These are phyloP conservation scores for Aspergillus sparsus DNA, from an alignment of 495 filamentous ascomycete species.

Conservation along the genomic window DNA sequence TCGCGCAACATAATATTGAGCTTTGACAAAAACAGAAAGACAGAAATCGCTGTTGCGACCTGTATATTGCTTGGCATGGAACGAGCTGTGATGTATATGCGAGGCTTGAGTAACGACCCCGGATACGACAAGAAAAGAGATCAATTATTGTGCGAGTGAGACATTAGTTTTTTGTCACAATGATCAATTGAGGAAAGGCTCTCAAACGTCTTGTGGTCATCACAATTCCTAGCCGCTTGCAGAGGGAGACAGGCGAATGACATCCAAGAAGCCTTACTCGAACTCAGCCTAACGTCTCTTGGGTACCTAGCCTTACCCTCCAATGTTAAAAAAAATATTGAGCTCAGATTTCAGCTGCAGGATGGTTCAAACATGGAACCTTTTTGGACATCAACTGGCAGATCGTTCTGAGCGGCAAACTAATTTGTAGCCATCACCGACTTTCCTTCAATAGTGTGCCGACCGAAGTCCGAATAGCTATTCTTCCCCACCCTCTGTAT, in stretches of 20 bases:
- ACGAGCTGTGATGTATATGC: constrained; percentile 1
- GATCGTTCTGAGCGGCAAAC: too few relatives aligned
- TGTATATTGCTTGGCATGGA: constrained; percentile 5
- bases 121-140: not conserved
- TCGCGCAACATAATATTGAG: not conserved
- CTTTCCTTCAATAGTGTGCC: too few relatives aligned
- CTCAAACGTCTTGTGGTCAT: not conserved
- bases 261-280: not conserved
- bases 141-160: not conserved
- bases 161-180: not conserved
- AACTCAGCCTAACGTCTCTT: not conserved
- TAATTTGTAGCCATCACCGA: too few relatives aligned
- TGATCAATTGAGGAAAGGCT: not conserved
- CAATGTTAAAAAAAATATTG: not conserved
- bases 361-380: too few relatives aligned
- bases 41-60: not conserved
- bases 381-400: too few relatives aligned
- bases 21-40: not conserved
- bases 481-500: too few relatives aligned
- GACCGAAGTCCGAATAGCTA: too few relatives aligned
- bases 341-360: not conserved
- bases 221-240: not conserved
- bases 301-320: not conserved
- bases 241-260: not conserved
- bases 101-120: not conserved